phyloP scores from a whole-genome alignment of 2,329 filamentous ascomycete genomes.

The Colletotrichum truncatum region DNA sequence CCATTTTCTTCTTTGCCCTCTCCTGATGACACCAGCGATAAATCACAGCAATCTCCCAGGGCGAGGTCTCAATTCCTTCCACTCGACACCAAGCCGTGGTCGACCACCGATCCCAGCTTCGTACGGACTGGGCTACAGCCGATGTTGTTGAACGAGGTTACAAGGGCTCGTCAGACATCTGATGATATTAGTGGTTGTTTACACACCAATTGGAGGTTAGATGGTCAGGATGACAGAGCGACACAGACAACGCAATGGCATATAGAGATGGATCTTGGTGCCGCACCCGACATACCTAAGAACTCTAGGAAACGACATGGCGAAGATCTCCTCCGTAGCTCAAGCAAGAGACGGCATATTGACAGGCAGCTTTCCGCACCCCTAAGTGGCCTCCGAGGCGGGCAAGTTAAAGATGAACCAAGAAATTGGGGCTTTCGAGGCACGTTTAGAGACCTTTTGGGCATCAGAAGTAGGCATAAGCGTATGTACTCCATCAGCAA shows the following conservation, averaged over 20 bases:
- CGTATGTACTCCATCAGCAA: background rate
- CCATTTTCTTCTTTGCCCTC: background rate
- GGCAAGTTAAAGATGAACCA: background rate
- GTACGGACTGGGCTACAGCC: background rate
- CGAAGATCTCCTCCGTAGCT: background rate
- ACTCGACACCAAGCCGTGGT: conserved; percentile 7
- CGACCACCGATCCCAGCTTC: background rate
- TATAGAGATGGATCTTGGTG: background rate
- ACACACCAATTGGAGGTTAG: background rate
- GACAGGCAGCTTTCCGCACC: background rate
- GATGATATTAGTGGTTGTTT: conserved; percentile 1
- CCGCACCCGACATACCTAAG: no score
- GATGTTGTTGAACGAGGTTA: background rate
- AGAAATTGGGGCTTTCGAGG: background rate
- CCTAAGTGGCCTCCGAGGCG: conserved; percentile 1
- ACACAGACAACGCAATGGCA: background rate
- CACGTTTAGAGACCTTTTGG: background rate
- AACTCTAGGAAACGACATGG: background rate
- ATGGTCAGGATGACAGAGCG: background rate
- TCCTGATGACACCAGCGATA: no score
- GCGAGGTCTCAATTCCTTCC: no score
- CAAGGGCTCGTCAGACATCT: background rate
- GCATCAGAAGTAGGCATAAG: background rate
- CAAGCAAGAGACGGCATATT: background rate
- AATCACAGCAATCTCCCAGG: no score